Percentiles rank a stretch among this genome's conserved stretches.
Conservation (phyloP, 176 grass and related monocot species). For the Lolium rigidum region DNA sequence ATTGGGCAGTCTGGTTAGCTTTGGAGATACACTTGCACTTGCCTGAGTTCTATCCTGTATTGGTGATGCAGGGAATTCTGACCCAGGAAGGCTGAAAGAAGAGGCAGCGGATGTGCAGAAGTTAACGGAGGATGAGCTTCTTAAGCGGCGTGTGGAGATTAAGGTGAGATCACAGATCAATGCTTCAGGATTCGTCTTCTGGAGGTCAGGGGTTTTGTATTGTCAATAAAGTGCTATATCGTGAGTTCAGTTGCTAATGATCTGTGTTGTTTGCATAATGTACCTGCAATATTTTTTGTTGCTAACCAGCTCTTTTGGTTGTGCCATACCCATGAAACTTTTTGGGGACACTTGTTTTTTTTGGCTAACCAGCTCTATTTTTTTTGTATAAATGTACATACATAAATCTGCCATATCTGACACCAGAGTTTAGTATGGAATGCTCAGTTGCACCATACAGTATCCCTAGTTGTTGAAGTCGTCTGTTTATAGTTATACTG, state of each 20-base stretch:
- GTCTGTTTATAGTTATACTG: not conserved
- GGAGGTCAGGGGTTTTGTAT: not conserved
- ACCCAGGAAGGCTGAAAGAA: slow-evolving; percentile 88
- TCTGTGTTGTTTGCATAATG: not conserved
- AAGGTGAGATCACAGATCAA: slow-evolving; percentile 54
- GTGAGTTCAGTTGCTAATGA: not conserved
- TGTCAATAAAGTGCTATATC: too few species aligned
- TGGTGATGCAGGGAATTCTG: slow-evolving; percentile 76
- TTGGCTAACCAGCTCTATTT: not conserved
- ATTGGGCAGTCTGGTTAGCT: not conserved
- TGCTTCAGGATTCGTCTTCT: slow-evolving; percentile 20
- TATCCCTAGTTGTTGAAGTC: not conserved
- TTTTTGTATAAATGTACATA: too few species aligned
- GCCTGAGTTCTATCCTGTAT: slow-evolving; percentile 25
- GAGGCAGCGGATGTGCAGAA: slow-evolving; percentile 60
- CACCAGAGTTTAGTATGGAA: not conserved
- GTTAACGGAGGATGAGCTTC: slow-evolving; percentile 67
- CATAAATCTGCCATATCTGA: not conserved
- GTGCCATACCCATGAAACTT: not conserved
- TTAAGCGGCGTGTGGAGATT: slow-evolving; percentile 67
- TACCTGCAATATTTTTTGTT: too few species aligned
- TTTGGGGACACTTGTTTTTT: not conserved
- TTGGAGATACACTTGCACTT: slow-evolving; percentile 16
- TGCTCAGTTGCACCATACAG: not conserved
- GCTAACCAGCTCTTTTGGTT: too few species aligned